Evolutionary conservation across 2,329 filamentous ascomycete species (phyloP).

Genomic region (Fusarium subglutinans): DNA sequence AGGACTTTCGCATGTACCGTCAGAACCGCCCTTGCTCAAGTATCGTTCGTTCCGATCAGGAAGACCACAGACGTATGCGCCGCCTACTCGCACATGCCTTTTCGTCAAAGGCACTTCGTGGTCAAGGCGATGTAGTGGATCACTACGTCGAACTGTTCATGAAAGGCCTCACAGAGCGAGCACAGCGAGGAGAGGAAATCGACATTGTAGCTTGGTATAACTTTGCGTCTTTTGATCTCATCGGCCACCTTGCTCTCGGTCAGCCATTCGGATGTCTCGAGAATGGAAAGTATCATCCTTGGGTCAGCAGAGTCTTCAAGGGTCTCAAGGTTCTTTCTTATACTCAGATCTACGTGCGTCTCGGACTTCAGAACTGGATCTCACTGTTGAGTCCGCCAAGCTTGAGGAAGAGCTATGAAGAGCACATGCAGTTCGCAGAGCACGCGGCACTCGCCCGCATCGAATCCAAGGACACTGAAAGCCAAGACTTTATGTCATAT

Average conservation of each 20-base stretch:
- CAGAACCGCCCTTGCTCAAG: background rate
- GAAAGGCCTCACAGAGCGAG: background rate
- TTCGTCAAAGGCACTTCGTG: background rate
- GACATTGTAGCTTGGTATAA: slow-evolving; percentile 10
- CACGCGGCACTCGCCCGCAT: background rate
- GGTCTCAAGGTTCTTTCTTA: background rate
- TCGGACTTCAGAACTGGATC: background rate
- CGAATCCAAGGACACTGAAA: background rate
- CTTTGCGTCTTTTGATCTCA: slow-evolving; percentile 3
- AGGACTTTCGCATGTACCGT: background rate
- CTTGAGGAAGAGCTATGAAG: background rate
- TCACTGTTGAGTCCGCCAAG: background rate
- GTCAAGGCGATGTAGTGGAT: background rate
- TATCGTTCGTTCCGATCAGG: background rate
- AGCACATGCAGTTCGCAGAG: background rate
- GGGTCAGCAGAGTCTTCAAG: background rate
- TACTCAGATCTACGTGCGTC: background rate
- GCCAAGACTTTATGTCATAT: slow-evolving; percentile 3
- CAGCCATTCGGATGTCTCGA: slow-evolving; percentile 8
- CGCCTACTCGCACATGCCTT: slow-evolving; percentile 3
- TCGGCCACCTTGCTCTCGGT: background rate
- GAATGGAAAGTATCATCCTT: slow-evolving; percentile 1
- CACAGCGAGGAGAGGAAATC: background rate
- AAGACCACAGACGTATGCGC: slow-evolving; percentile 6
- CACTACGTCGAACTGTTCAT: background rate